Conservation (phyloP, 192 early-diverging fungal species). For the Podochytrium sp. region DNA sequence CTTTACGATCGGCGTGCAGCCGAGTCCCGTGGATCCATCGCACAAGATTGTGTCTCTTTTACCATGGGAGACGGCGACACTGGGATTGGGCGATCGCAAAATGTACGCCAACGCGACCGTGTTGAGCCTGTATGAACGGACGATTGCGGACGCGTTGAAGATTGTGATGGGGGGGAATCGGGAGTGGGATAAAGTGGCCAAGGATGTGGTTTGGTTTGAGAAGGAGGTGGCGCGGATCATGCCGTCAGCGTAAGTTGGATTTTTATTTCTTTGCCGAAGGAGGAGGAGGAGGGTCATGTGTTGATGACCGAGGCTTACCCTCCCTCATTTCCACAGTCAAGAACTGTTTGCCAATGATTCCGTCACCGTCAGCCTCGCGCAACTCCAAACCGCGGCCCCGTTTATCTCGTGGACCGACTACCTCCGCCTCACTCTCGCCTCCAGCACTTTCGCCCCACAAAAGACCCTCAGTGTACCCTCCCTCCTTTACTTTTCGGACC, state of each 20-base stretch:
- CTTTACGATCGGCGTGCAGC: constrained; percentile 3
- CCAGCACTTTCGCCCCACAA: background rate
- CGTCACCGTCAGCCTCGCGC: background rate
- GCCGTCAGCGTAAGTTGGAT: background rate
- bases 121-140: constrained; percentile 3
- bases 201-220: constrained; percentile 15
- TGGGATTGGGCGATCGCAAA: constrained; percentile 5
- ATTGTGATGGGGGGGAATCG: background rate
- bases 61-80: background rate
- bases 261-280: too few relatives aligned
- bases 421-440: background rate
- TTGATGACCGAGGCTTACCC: too few relatives aligned
- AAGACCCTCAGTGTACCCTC: background rate
- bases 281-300: too few relatives aligned
- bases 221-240: background rate
- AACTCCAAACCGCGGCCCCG: background rate
- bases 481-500: background rate
- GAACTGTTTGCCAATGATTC: background rate
- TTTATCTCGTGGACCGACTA: constrained; percentile 19
- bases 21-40: background rate
- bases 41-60: background rate
- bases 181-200: constrained; percentile 8
- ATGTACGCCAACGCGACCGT: constrained; percentile 1
- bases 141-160: background rate
- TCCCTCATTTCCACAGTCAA: background rate